Percentiles rank a stretch among this genome's conserved stretches.
Conservation (phyloP, 345 rosid genomes). For the Pugionium cornutum region DNA sequence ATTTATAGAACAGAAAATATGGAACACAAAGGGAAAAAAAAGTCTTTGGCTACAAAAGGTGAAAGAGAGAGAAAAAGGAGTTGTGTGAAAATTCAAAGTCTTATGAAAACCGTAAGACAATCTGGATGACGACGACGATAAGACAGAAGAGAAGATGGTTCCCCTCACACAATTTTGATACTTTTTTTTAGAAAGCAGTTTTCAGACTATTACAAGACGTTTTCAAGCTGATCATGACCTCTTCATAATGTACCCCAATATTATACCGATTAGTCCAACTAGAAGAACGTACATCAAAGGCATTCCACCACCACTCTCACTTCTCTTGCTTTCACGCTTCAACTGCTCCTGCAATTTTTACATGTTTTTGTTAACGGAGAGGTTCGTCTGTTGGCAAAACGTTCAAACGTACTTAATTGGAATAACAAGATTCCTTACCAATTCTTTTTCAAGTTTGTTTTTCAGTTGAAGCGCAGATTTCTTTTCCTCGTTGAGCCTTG, state of each 20-base stretch:
- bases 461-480: constrained; percentile 51
- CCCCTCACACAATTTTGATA: constrained; percentile 26
- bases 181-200: too few relatives aligned
- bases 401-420: too few relatives aligned
- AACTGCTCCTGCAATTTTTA: constrained; percentile 58
- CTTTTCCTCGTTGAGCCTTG: constrained; percentile 63
- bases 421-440: constrained; percentile 46
- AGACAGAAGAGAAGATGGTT: constrained; percentile 31
- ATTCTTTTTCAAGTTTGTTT: constrained; percentile 59
- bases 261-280: constrained; percentile 65
- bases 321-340: constrained; percentile 51
- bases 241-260: constrained; percentile 78
- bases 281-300: constrained; percentile 56
- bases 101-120: constrained; percentile 26
- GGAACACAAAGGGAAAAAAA: constrained; percentile 10
- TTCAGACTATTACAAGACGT: too few relatives aligned
- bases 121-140: constrained; percentile 23
- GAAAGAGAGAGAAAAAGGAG: neutral
- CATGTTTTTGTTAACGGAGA: neutral
- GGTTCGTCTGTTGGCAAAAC: neutral
- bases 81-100: constrained; percentile 22
- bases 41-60: constrained; percentile 1
- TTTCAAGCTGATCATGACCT: constrained; percentile 44
- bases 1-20: too few relatives aligned
- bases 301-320: constrained; percentile 44